Conservation (phyloP, 106 monocot species). For the Acorus calamus region DNA sequence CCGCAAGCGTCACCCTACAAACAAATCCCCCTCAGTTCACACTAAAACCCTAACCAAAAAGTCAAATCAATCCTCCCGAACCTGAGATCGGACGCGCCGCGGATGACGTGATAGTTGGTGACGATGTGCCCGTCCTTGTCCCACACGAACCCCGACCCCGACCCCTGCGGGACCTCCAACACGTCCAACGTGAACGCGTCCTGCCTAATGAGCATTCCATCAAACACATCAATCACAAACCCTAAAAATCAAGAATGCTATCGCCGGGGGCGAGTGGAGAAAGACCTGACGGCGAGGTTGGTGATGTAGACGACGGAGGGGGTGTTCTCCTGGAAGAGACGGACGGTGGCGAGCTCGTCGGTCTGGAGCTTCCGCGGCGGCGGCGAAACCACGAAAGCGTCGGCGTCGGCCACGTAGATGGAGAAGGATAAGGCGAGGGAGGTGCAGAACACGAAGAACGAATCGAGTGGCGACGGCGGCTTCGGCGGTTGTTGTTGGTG, state of each 20-base stretch:
- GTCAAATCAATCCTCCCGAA: slow-evolving; percentile 14
- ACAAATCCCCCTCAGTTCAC: slow-evolving; percentile 8
- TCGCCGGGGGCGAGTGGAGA: too few species aligned
- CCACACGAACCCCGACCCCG: slow-evolving; percentile 91
- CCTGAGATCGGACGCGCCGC: slow-evolving; percentile 94
- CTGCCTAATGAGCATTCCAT: slow-evolving; percentile 36
- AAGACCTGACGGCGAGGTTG: slow-evolving; percentile 71
- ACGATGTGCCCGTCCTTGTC: slow-evolving; percentile 84
- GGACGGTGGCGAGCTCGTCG: slow-evolving; percentile 89
- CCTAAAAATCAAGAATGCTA: neutral
- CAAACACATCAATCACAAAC: neutral
- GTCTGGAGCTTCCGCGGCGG: slow-evolving; percentile 70
- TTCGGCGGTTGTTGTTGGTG: neutral
- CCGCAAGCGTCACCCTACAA: slow-evolving; percentile 92
- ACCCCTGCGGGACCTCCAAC: slow-evolving; percentile 91
- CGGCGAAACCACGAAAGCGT: slow-evolving; percentile 50
- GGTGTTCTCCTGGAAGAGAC: slow-evolving; percentile 88
- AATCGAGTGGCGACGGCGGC: slow-evolving; percentile 1
- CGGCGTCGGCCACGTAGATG: slow-evolving; percentile 35
- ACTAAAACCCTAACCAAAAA: neutral
- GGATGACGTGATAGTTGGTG: slow-evolving; percentile 90
- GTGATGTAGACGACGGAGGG: slow-evolving; percentile 98
- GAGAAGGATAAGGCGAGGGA: slow-evolving; percentile 56
- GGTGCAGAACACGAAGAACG: slow-evolving; percentile 33
- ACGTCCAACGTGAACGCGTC: slow-evolving; percentile 95